Conservation (phyloP, 805 yeast species). For the Pichia membranifaciens region DNA sequence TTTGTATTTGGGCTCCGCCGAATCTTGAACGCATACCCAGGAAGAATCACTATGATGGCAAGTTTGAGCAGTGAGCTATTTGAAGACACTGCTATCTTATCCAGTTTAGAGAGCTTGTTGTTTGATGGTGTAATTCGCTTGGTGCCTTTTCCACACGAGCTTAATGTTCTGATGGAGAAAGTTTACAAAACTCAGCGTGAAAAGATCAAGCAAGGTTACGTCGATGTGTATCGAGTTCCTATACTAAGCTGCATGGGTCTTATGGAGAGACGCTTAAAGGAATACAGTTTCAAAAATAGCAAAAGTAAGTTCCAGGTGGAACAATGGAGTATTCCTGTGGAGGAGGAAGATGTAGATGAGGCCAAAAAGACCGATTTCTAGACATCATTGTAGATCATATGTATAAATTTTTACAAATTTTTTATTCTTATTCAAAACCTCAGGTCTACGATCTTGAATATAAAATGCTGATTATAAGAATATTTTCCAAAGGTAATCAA, state of each 20-base stretch:
- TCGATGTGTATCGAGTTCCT: conserved; percentile 71
- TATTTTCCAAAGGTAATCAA: conserved; percentile 54
- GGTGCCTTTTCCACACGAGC: conserved; percentile 75
- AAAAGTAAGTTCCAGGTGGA: conserved; percentile 79
- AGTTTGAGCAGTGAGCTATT: conserved; percentile 64
- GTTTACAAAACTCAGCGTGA: conserved; percentile 68
- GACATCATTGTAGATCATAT: background rate
- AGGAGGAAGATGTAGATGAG: conserved; percentile 43
- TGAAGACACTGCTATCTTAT: conserved; percentile 42
- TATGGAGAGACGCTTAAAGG: conserved; percentile 70
- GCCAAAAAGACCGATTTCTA: conserved; percentile 6
- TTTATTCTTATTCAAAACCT: too few relatives aligned
- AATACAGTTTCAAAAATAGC: conserved; percentile 82
- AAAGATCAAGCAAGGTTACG: conserved; percentile 78
- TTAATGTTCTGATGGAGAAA: conserved; percentile 58
- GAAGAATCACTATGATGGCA: conserved; percentile 39
- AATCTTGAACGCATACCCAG: conserved; percentile 41
- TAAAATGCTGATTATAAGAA: conserved; percentile 28
- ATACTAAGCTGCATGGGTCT: conserved; percentile 67
- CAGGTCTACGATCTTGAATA: too few relatives aligned
- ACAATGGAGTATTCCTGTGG: conserved; percentile 97
- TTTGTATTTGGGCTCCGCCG: conserved; percentile 56
- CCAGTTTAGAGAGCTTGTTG: conserved; percentile 47
- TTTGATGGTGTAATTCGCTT: conserved; percentile 67
- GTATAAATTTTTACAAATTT: background rate